These are phyloP conservation scores for Leccinum griseonigrum DNA, from an alignment of 1,284 basidiomycete genomes.

Conservation along the genomic window DNA sequence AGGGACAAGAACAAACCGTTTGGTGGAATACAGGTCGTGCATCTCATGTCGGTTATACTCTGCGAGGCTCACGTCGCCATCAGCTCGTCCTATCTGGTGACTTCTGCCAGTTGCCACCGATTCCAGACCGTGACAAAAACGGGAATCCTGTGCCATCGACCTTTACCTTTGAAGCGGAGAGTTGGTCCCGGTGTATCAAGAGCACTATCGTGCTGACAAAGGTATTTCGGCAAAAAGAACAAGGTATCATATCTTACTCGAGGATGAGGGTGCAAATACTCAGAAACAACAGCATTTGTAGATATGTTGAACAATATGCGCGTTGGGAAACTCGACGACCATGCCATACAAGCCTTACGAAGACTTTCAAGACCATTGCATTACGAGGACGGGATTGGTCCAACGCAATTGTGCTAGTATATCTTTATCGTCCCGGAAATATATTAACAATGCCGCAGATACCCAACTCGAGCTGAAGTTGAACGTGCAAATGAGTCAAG, in stretches of 20 bases:
- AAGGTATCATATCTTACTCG: slow-evolving; percentile 41
- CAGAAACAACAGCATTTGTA: slow-evolving; percentile 63
- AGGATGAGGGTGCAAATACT: slow-evolving; percentile 7
- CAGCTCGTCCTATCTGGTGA: slow-evolving; percentile 89
- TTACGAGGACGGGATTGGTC: slow-evolving; percentile 72
- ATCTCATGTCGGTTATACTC: neutral
- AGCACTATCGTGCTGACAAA: slow-evolving; percentile 85
- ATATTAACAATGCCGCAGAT: slow-evolving; percentile 19
- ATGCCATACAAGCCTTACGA: slow-evolving; percentile 56
- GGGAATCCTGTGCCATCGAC: slow-evolving; percentile 34
- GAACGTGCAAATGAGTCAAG: slow-evolving; percentile 31
- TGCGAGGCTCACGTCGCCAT: slow-evolving; percentile 2
- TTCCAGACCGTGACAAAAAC: slow-evolving; percentile 44
- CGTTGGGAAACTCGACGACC: slow-evolving; percentile 58
- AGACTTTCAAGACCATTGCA: slow-evolving; percentile 56
- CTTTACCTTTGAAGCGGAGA: slow-evolving; percentile 89
- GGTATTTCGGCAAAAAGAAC: slow-evolving; percentile 80
- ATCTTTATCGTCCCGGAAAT: neutral
- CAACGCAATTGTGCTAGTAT: slow-evolving; percentile 72
- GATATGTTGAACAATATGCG: slow-evolving; percentile 92
- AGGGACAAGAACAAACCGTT: slow-evolving; percentile 73
- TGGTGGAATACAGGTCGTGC: slow-evolving; percentile 87
- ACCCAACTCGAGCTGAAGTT: slow-evolving; percentile 32
- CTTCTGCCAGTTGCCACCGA: slow-evolving; percentile 96
- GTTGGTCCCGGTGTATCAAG: slow-evolving; percentile 78